Conservation (phyloP, 768 basidiomycete genomes). For the Sarcodon aspratus region DNA sequence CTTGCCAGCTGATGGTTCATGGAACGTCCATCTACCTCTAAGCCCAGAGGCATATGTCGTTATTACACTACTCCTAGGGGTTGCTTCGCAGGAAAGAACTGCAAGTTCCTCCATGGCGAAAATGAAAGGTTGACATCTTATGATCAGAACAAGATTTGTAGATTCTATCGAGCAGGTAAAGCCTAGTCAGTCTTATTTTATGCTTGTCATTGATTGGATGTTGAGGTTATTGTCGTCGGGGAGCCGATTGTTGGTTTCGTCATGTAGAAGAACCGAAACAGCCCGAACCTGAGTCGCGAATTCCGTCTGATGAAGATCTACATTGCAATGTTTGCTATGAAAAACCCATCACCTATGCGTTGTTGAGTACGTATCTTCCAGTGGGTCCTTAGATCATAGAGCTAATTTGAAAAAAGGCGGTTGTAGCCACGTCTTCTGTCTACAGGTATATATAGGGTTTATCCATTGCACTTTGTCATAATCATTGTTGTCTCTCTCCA, state of each 20-base stretch:
- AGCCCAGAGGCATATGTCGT: not conserved
- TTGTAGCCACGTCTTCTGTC: constrained; percentile 73
- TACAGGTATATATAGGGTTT: constrained; percentile 32
- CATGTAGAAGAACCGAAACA: constrained; percentile 26
- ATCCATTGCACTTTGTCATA: not conserved
- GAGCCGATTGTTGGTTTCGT: constrained; percentile 66
- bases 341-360: constrained; percentile 54
- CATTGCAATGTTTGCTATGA: constrained; percentile 73
- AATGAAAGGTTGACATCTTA: constrained; percentile 46
- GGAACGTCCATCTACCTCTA: not conserved
- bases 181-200: not conserved
- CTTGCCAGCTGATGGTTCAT: not conserved
- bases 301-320: constrained; percentile 21
- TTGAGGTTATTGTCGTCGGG: constrained; percentile 60
- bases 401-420: constrained; percentile 31
- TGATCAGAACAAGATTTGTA: constrained; percentile 63
- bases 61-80: constrained; percentile 35
- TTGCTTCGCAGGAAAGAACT: constrained; percentile 54
- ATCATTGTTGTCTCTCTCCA: not conserved
- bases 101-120: constrained; percentile 69
- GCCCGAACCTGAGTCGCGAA: not conserved
- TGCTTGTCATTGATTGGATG: not conserved
- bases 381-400: not conserved
- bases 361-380: constrained; percentile 38
- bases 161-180: constrained; percentile 49